phyloP scores from a whole-genome alignment of 1,284 basidiomycete species.

The Heterobasidion occidentale region DNA sequence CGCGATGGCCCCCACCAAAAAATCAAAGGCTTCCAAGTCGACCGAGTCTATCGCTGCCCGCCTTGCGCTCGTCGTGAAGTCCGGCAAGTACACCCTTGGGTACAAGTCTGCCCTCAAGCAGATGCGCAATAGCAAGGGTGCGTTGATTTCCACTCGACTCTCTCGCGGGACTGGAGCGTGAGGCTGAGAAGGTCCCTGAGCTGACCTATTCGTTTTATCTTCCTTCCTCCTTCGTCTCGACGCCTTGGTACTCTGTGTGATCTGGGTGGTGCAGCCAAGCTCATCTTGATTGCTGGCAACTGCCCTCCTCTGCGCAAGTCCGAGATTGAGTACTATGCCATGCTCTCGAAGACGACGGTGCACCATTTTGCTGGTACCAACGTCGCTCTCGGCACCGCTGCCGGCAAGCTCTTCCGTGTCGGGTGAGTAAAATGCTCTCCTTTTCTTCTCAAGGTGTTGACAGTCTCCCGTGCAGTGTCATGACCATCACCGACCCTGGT shows the following conservation, averaged over 20 bases:
- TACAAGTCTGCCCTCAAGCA: conserved; percentile 98
- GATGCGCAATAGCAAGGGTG: conserved; percentile 97
- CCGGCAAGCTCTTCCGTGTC: conserved; percentile 99
- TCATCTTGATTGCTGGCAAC: conserved; percentile 98
- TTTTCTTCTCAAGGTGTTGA: not conserved
- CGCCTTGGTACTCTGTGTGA: conserved; percentile 6
- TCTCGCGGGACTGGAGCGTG: conserved; percentile 87
- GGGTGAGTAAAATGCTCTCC: conserved; percentile 51
- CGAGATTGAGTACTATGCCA: conserved; percentile 99
- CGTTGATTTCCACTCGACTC: conserved; percentile 34
- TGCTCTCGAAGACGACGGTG: conserved; percentile 96
- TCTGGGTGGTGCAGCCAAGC: conserved; percentile 69
- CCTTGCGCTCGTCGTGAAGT: conserved; percentile 98
- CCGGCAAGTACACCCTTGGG: conserved; percentile 86
- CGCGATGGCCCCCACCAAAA: conserved; percentile 88
- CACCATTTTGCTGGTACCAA: conserved; percentile 98
- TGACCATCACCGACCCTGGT: conserved; percentile 95
- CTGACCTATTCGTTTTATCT: conserved; percentile 35
- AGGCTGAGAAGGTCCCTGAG: conserved; percentile 94
- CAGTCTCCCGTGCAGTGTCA: conserved; percentile 54
- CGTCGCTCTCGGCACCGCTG: conserved; percentile 96
- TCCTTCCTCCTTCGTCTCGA: not conserved
- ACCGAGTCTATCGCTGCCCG: conserved; percentile 94
- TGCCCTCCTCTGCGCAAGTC: conserved; percentile 98
- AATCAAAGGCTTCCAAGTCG: conserved; percentile 87